A percentile compares a stretch with the other conserved stretches of the same genome.
phyloP scores from a whole-genome alignment of 2,329 filamentous ascomycete species.

The Neopestalotiopsis sp. region DNA sequence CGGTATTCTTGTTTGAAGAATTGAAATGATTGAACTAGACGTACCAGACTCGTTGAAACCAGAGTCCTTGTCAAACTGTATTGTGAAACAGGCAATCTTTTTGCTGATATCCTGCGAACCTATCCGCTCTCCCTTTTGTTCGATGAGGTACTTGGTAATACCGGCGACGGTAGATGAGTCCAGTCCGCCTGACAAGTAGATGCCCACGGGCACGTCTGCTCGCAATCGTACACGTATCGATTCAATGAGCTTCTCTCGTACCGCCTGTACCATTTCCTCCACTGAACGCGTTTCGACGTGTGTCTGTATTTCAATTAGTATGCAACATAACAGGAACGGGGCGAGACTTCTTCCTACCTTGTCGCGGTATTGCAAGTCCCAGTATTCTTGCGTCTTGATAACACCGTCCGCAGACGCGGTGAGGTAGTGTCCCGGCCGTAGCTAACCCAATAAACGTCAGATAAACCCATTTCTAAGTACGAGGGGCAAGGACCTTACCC shows the following conservation, averaged over 20 bases:
- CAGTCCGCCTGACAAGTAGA: slow-evolving; percentile 63
- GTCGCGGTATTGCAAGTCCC: slow-evolving; percentile 57
- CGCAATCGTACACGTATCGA: slow-evolving; percentile 57
- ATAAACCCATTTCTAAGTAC: not conserved
- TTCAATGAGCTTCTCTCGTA: slow-evolving; percentile 56
- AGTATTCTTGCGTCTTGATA: slow-evolving; percentile 43
- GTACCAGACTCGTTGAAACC: slow-evolving; percentile 53
- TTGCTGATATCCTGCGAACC: slow-evolving; percentile 44
- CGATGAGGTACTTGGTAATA: slow-evolving; percentile 58
- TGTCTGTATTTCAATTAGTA: slow-evolving; percentile 21
- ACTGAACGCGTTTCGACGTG: slow-evolving; percentile 48
- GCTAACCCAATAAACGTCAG: slow-evolving; percentile 28
- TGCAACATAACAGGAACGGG: not conserved
- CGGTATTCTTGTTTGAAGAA: not conserved
- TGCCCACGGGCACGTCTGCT: slow-evolving; percentile 62
- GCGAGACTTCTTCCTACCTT: slow-evolving; percentile 44
- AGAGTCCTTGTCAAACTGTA: slow-evolving; percentile 56
- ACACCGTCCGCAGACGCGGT: slow-evolving; percentile 44
- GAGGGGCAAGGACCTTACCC: slow-evolving; percentile 14
- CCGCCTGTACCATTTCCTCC: slow-evolving; percentile 56
- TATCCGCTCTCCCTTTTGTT: slow-evolving; percentile 50
- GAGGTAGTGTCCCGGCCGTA: slow-evolving; percentile 40
- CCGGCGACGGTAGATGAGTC: slow-evolving; percentile 63
- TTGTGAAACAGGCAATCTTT: slow-evolving; percentile 48
- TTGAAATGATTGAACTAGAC: not conserved